phyloP scores from a whole-genome alignment of 495 filamentous ascomycete species.

The Pyrenopolyporus hunteri region DNA sequence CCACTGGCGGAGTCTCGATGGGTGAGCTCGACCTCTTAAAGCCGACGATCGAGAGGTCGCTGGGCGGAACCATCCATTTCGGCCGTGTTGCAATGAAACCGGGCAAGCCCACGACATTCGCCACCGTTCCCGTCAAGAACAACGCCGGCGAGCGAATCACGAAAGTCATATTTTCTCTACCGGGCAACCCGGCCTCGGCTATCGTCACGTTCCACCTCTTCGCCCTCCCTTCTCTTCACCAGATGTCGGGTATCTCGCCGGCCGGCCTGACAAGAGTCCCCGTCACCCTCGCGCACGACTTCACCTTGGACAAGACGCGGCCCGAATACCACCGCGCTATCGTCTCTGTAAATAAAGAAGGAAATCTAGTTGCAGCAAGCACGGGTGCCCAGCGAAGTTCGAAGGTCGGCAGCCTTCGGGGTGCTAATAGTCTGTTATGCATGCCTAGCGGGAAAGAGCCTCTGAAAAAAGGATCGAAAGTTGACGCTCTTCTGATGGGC shows the following conservation, averaged over 20 bases:
- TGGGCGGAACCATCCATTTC: conserved; percentile 95
- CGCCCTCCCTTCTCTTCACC: conserved; percentile 85
- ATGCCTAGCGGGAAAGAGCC: conserved; percentile 62
- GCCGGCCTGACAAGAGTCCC: conserved; percentile 72
- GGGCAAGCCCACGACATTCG: conserved; percentile 96
- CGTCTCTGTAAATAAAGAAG: conserved; percentile 62
- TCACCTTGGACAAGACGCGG: conserved; percentile 72
- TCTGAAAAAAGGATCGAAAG: conserved; percentile 50
- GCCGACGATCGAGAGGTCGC: conserved; percentile 88
- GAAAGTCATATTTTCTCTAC: conserved; percentile 87
- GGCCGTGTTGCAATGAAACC: conserved; percentile 97
- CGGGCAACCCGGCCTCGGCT: conserved; percentile 92
- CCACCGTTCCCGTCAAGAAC: conserved; percentile 75
- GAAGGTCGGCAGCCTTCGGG: conserved; percentile 82
- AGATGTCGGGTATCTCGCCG: conserved; percentile 64
- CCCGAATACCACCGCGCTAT: conserved; percentile 88
- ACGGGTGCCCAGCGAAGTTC: conserved; percentile 92
- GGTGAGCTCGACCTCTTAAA: conserved; percentile 97
- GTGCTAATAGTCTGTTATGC: conserved; percentile 84
- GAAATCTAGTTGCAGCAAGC: conserved; percentile 74
- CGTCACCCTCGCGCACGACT: conserved; percentile 73
- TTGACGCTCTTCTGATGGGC: conserved; percentile 54
- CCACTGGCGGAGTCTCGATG: conserved; percentile 96
- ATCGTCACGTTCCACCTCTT: conserved; percentile 94
- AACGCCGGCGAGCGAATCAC: conserved; percentile 60